Percentiles rank a stretch among this genome's conserved stretches.
Evolutionary conservation across 1,139 yeast genomes (phyloP).

Genomic region (Suhomyces kunorum): DNA sequence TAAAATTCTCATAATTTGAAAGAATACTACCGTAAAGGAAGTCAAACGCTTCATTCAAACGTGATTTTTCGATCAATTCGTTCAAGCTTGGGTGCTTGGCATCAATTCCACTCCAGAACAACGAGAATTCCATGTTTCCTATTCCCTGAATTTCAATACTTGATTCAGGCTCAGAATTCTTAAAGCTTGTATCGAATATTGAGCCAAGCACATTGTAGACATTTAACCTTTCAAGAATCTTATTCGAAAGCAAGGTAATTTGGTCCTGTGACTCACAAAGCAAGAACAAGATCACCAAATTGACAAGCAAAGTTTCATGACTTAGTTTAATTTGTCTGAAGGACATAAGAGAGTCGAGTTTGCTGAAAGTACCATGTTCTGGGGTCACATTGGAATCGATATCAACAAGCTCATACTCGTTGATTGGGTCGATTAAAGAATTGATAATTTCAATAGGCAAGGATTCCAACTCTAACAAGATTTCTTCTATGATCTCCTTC

Average conservation of each 20-base stretch:
- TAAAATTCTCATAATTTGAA: slow-evolving; percentile 20
- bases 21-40: slow-evolving; percentile 23
- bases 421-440: slow-evolving; percentile 24
- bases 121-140: slow-evolving; percentile 24
- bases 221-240: slow-evolving; percentile 27
- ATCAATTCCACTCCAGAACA: slow-evolving; percentile 32
- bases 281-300: slow-evolving; percentile 34
- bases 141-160: slow-evolving; percentile 15
- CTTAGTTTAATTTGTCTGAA: slow-evolving; percentile 30
- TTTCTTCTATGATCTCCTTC: slow-evolving; percentile 23
- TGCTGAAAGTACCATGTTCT: slow-evolving; percentile 22
- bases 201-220: slow-evolving; percentile 27
- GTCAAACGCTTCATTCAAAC: slow-evolving; percentile 32
- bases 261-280: slow-evolving; percentile 36
- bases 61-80: slow-evolving; percentile 22
- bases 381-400: slow-evolving; percentile 4
- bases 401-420: slow-evolving; percentile 14
- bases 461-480: slow-evolving; percentile 25
- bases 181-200: slow-evolving; percentile 32
- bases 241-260: slow-evolving; percentile 29
- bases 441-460: slow-evolving; percentile 31
- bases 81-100: slow-evolving; percentile 23
- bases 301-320: slow-evolving; percentile 30
- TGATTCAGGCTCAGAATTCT: slow-evolving; percentile 9
- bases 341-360: slow-evolving; percentile 25